Evolutionary conservation across 495 filamentous ascomycete species (phyloP), one percentile per base, ranked within the genome.

Genomic region (Coniosporium apollinis): DNA sequence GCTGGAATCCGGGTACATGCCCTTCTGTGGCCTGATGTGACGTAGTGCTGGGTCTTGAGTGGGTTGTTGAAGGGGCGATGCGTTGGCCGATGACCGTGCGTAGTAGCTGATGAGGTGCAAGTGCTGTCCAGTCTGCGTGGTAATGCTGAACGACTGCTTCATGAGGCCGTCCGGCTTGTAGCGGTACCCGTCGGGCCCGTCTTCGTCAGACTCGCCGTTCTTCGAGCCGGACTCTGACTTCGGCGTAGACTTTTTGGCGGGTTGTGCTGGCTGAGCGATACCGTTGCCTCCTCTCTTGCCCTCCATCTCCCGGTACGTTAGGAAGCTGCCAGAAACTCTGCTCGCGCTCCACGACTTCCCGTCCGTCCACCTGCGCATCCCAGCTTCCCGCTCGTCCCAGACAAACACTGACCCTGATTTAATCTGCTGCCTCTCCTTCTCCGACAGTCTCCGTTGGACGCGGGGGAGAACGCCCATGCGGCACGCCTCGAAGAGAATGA

Each of bases 81-180:
- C 66, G 17, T 69, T 67, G 1, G 78, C 67, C 45, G 76, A 67
- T 19, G 77, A 74, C 34, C 87, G 67, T n/a, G 82, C 70, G 52
- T 83, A 94, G 54, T 97, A 97, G 47, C 86, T 93, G 53, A 97
- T 97, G 25, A 97, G 64, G 54, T 97, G 89, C 4, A 97, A 70
- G 47, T 96, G 92, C 41, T 94, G 83, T 19, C 81, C 79, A 15
- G 66, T 70, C 5, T 79, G 77, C 2, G 87, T 96, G 3, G 87
- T 93, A 52, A 97, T 96, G 62, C 87, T 94, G 66, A 96, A 97
- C 0, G 89, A 96, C 57, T 97, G 89, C 64, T 97, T 97, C 85
- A 94, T 93, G 22, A 97, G 62, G 0, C 89, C 89, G 47, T 96
- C 89, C 1, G 81, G 77, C 61, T 97, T 97, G 58, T 97, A 97